Base-by-base conservation (phyloP, 164 flowering plant genomes). In the Vitis rotundifolia region DNA sequence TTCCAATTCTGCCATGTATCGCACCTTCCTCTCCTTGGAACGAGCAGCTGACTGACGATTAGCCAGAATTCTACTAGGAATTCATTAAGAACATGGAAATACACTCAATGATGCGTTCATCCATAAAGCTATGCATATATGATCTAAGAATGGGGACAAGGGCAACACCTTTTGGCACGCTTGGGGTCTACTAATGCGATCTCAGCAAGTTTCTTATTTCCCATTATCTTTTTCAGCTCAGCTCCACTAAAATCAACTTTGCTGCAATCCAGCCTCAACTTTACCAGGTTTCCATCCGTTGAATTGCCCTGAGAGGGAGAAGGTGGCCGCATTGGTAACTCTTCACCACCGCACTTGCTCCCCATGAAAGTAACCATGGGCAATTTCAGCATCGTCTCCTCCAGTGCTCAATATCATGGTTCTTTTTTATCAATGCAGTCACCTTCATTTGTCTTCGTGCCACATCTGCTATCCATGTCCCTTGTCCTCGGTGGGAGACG, bases 161-260 rank as follows among this genome's bases (percentile, higher is more conserved):
- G 66, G 11, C 51, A 49, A 49, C 14, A 88, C 93, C 93, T 87
- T 84, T 89, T 89, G 44, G 90, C 93, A 61, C 90, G 85, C 64
- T 85, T 87, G 37, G 93, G 93, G 72, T 89, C 93, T 37, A 84
- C 67, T 51, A 79, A 44, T 15, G 93, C 87, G 44, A 89, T 86
- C 78, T 89, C 90, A 5, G 87, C 80, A 59, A 89, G 87, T 72
- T 84, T 84, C 61, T 89, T 89, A 59, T 82, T 81, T 8, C 80
- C 89, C 86, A 85, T 84, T 60, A 85, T 85, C 83, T 89, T 89
- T 81, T 87, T 85, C 71, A 90, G 72, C 75, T 90, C 94, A 47
- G 84, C 76, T 11, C 91, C 88, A 71, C 84, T 88, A 61, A 88
- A 90, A 67, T 87, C 94, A 31, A 92, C 92, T 71, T 79, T 85